Base-by-base conservation (phyloP, 108 stramenopile species). In the Nannochloropsis granulata region DNA sequence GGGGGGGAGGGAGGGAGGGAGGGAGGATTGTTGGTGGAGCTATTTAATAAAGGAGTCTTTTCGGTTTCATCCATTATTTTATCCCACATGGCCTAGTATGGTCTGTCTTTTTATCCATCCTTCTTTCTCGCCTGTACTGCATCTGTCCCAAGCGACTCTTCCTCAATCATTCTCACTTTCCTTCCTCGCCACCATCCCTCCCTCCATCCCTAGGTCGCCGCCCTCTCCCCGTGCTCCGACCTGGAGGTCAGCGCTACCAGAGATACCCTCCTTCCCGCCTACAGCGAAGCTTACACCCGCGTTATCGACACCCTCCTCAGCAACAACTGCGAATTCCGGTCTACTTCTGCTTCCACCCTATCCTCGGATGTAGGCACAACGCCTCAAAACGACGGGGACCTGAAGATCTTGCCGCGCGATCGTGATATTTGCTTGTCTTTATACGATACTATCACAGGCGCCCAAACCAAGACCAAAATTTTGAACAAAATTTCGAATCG, bases 371-470 rank as follows among this genome's bases (percentile, higher is more conserved):
- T 71, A n/a, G 21, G 0, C n/a, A 16, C n/a, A 71, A 16, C 56
- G 56, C 16, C 56, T 10, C 11, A 2, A 16, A 16, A 21, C n/a
- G 21, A 16, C 56, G 21, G 21, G 21, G 21, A 16, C 56, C 2
- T 3, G 0, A 71, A 71, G 23, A 24, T 79, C 0, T 11, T 56
- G 25, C 82, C 86, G 24, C 43, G 13, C n/a, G 86, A 86, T 78
- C n/a, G 44, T 8, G 79, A 86, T 45, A 81, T 86, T 13, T 86
- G 86, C 46, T 46, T 86, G 19, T 83, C 83, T 42, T 46, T 86
- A 44, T 79, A 79, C 12, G 86, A 86, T 43, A 79, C 78, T 25
- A 19, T 79, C 24, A 3, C 23, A 19, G 79, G 23, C 25, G 81
- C 25, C 25, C 44, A 13, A 25, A 82, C 79, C 42, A 79, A 82